phyloP scores from a whole-genome alignment of 768 basidiomycete genomes.

The Termitomyces sp. region DNA sequence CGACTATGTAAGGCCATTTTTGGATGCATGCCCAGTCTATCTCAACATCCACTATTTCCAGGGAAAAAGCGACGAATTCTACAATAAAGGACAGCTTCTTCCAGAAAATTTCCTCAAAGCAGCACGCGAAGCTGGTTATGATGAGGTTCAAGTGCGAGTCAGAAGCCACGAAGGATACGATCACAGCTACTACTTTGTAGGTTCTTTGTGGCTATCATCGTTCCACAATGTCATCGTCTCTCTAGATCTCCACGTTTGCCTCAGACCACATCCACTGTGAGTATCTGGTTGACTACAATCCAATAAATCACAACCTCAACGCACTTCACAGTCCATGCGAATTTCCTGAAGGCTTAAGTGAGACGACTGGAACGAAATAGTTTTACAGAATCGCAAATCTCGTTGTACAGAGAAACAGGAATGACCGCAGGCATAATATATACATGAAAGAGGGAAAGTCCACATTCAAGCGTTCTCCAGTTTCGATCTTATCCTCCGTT shows the following conservation, averaged over 20 bases:
- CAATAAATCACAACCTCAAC: constrained; percentile 2
- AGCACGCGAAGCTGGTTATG: constrained; percentile 68
- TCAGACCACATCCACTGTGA: constrained; percentile 87
- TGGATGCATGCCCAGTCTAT: background rate
- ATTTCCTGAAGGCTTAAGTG: constrained; percentile 70
- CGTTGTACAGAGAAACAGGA: constrained; percentile 6
- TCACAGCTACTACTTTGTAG: constrained; percentile 84
- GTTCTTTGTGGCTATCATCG: constrained; percentile 9
- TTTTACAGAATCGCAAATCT: background rate
- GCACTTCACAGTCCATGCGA: constrained; percentile 69
- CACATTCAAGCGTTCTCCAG: constrained; percentile 10
- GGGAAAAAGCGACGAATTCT: constrained; percentile 83
- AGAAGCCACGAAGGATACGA: constrained; percentile 83
- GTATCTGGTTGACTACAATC: constrained; percentile 24
- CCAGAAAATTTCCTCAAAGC: constrained; percentile 87
- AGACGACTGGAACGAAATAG: background rate
- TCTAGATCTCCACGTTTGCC: constrained; percentile 84
- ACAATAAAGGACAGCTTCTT: constrained; percentile 81
- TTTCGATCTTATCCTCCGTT: constrained; percentile 40
- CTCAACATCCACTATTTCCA: constrained; percentile 22
- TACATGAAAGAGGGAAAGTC: constrained; percentile 1
- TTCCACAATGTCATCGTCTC: background rate
- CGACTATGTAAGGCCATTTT: constrained; percentile 64
- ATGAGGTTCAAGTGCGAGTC: constrained; percentile 73
- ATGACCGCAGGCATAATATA: background rate